phyloP scores from a whole-genome alignment of 331 rosid genomes.

The Cydonia oblonga region DNA sequence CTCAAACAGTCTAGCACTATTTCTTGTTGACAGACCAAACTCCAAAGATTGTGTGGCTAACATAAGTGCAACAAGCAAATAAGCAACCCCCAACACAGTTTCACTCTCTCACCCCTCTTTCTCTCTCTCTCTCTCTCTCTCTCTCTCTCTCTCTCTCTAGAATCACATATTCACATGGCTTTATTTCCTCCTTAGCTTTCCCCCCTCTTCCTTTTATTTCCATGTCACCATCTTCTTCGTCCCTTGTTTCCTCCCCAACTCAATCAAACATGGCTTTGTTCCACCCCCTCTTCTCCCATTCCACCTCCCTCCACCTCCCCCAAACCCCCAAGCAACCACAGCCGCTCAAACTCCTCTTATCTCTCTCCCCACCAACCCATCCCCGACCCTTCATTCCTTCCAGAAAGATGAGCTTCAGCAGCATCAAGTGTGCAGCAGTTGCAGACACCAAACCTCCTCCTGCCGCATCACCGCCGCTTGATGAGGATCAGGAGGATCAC shows the following conservation, averaged over 20 bases:
- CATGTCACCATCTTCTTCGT: not conserved
- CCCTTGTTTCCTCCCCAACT: not conserved
- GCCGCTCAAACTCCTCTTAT: constrained; percentile 1
- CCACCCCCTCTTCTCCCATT: constrained; percentile 19
- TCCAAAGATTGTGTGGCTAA: constrained; percentile 24
- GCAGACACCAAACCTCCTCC: constrained; percentile 24
- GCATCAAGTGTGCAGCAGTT: constrained; percentile 25
- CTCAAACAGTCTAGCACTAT: not conserved
- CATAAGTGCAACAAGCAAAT: constrained; percentile 2
- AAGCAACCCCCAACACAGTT: constrained; percentile 17
- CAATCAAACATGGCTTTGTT: constrained; percentile 31
- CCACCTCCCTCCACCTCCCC: constrained; percentile 15
- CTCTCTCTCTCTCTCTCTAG: not conserved
- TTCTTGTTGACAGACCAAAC: not conserved
- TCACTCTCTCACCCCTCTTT: not conserved
- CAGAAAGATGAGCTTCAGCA: constrained; percentile 2
- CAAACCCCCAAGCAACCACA: constrained; percentile 15
- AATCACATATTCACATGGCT: not conserved
- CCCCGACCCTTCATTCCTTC: constrained; percentile 8
- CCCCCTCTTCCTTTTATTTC: not conserved
- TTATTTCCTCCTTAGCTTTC: not conserved
- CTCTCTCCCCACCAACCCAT: not conserved
- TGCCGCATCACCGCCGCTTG: constrained; percentile 16
- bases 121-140: too few relatives aligned
- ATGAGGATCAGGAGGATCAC: constrained; percentile 27